Evolutionary conservation across 768 basidiomycete species (phyloP).

Genomic region (Boletus rubropictus): DNA sequence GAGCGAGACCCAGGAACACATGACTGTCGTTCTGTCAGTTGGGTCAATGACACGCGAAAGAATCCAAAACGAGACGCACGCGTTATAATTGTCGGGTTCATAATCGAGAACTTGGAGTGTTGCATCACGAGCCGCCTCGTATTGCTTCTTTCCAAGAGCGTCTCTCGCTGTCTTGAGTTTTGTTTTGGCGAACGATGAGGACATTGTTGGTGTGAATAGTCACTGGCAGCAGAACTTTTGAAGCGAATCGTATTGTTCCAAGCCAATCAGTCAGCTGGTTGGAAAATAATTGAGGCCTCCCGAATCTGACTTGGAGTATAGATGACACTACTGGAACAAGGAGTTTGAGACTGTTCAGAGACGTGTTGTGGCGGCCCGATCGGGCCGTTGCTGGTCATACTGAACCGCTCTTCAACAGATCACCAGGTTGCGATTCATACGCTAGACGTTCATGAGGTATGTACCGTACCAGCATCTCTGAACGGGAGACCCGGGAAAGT

Average conservation of each 20-base stretch:
- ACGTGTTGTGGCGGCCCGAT: no score
- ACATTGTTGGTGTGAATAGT: conserved; percentile 18
- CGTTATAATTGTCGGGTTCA: conserved; percentile 82
- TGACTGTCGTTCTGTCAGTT: conserved; percentile 43
- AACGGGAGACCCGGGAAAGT: neutral
- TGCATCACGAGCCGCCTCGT: conserved; percentile 57
- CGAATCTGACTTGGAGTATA: no score
- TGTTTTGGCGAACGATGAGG: conserved; percentile 47
- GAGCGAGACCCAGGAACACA: conserved; percentile 80
- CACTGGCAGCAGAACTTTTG: neutral
- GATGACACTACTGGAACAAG: no score
- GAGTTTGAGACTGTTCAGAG: no score
- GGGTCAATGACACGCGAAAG: neutral
- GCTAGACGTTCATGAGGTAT: no score
- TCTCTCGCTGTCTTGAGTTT: conserved; percentile 81
- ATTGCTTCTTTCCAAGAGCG: conserved; percentile 71
- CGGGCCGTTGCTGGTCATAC: no score
- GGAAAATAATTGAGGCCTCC: no score
- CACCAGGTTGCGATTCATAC: no score
- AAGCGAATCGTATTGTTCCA: no score
- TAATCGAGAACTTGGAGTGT: conserved; percentile 61
- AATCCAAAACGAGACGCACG: conserved; percentile 46
- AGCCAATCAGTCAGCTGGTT: no score
- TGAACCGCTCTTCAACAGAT: no score
- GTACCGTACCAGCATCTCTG: no score